Evolutionary conservation across 2,329 filamentous ascomycete species (phyloP).

Genomic region (Bipolaris bicolor): DNA sequence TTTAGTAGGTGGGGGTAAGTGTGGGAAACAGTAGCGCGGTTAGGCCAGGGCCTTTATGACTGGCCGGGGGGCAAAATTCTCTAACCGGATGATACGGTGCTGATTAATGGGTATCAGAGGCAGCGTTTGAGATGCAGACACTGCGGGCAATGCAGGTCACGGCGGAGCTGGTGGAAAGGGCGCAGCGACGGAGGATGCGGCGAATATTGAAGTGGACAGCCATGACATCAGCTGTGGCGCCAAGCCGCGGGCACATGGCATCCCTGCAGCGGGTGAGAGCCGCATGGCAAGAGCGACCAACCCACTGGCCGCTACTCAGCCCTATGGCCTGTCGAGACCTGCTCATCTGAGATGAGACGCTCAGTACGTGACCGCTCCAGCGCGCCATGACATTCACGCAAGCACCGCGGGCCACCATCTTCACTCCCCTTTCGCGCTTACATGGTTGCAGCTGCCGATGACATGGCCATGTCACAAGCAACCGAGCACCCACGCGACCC

Average conservation of each 20-base stretch:
- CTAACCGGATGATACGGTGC: slow-evolving; percentile 10
- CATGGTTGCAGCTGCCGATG: slow-evolving; percentile 18
- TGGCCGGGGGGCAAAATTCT: slow-evolving; percentile 31
- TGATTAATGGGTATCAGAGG: background rate
- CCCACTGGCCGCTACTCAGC: slow-evolving; percentile 19
- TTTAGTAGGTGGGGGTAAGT: slow-evolving; percentile 31
- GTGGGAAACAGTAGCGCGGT: slow-evolving; percentile 24
- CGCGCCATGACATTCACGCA: slow-evolving; percentile 7
- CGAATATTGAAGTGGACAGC: slow-evolving; percentile 19
- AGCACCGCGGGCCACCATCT: slow-evolving; percentile 9
- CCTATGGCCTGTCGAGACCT: slow-evolving; percentile 9
- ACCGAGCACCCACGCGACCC: slow-evolving; percentile 15
- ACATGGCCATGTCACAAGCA: slow-evolving; percentile 31
- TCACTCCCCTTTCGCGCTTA: background rate
- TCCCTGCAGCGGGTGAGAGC: slow-evolving; percentile 25
- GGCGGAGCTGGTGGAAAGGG: slow-evolving; percentile 13
- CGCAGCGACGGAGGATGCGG: slow-evolving; percentile 13
- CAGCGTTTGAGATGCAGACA: slow-evolving; percentile 2
- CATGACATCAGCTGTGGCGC: slow-evolving; percentile 21
- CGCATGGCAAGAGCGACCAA: slow-evolving; percentile 19
- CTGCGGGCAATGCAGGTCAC: slow-evolving; percentile 7
- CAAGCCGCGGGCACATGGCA: slow-evolving; percentile 18
- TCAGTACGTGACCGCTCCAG: background rate
- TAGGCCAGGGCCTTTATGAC: slow-evolving; percentile 27
- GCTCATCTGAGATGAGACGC: background rate